These are phyloP conservation scores for Rhizophora mangle DNA, from an alignment of 345 rosid genomes.

Conservation along the genomic window DNA sequence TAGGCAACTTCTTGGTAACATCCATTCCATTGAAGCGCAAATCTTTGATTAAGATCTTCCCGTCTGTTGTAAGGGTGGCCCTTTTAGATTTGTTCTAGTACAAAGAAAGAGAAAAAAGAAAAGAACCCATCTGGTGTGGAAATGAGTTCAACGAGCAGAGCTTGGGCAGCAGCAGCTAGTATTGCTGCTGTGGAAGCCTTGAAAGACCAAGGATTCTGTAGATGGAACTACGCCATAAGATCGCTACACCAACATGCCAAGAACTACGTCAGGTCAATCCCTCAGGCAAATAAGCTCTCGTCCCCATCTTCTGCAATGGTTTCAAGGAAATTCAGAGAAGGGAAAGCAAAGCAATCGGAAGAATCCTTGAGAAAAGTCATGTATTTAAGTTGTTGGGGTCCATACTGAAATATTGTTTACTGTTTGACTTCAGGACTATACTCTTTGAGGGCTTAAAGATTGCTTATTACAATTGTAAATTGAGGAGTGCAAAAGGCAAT, in stretches of 20 bases:
- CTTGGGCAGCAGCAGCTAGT: too few relatives aligned
- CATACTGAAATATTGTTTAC: not conserved
- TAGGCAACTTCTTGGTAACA: too few relatives aligned
- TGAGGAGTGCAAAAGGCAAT: not conserved
- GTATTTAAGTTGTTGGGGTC: conserved; percentile 26
- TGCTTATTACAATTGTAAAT: not conserved
- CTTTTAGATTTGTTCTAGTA: not conserved
- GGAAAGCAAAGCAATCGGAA: conserved; percentile 14
- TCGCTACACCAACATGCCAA: conserved; percentile 23
- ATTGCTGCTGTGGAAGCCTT: conserved; percentile 35
- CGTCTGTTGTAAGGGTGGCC: not conserved
- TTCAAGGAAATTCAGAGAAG: conserved; percentile 10
- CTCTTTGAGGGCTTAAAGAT: not conserved
- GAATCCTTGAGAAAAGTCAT: conserved; percentile 22
- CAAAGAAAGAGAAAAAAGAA: not conserved
- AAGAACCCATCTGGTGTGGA: not conserved
- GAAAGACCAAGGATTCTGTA: conserved; percentile 43
- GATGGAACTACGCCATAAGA: conserved; percentile 37
- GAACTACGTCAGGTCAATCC: conserved; percentile 16
- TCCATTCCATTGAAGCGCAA: too few relatives aligned
- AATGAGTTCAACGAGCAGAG: conserved; percentile 16
- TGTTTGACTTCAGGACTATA: not conserved
- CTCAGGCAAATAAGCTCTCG: conserved; percentile 19
- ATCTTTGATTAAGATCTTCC: too few relatives aligned
- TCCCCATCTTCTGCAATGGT: conserved; percentile 10